These are phyloP conservation scores for Hymenoscyphus occultus DNA, from an alignment of 2,329 filamentous ascomycete species.

Conservation along the genomic window DNA sequence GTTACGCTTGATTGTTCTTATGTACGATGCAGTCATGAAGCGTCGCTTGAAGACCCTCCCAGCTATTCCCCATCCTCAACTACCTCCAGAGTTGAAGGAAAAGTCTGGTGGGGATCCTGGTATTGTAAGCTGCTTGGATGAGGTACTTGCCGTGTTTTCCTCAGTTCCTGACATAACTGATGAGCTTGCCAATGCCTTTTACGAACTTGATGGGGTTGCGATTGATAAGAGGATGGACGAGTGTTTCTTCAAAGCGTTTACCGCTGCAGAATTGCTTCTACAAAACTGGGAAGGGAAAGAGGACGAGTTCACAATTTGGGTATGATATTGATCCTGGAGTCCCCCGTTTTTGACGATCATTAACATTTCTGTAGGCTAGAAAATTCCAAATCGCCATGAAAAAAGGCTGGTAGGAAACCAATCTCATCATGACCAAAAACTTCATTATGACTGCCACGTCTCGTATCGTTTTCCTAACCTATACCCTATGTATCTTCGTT, in stretches of 20 bases:
- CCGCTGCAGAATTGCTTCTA: constrained; percentile 52
- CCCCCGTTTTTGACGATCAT: constrained; percentile 2
- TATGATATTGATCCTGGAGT: constrained; percentile 17
- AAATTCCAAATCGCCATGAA: constrained; percentile 35
- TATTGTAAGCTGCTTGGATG: constrained; percentile 47
- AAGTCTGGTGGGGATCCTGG: constrained; percentile 19
- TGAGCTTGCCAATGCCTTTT: constrained; percentile 69
- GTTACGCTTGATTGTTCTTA: constrained; percentile 62
- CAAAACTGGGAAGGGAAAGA: constrained; percentile 60
- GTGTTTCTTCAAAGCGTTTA: constrained; percentile 59
- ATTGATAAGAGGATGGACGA: constrained; percentile 58
- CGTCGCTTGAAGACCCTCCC: constrained; percentile 62
- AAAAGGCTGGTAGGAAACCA: constrained; percentile 11
- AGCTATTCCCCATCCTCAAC: constrained; percentile 40
- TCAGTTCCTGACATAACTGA: constrained; percentile 65
- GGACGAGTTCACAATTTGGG: constrained; percentile 80
- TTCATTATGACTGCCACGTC: neutral
- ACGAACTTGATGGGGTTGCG: constrained; percentile 59
- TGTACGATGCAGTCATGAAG: constrained; percentile 69
- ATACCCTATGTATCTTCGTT: neutral
- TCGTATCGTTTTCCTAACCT: neutral
- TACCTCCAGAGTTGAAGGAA: constrained; percentile 30
- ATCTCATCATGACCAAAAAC: neutral
- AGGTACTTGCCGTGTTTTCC: constrained; percentile 54
- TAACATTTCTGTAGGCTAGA: constrained; percentile 23